A percentile compares a stretch with the other conserved stretches of the same genome.
Conservation (phyloP, 495 filamentous ascomycete genomes). For the Aspergillus carlsbadensis region DNA sequence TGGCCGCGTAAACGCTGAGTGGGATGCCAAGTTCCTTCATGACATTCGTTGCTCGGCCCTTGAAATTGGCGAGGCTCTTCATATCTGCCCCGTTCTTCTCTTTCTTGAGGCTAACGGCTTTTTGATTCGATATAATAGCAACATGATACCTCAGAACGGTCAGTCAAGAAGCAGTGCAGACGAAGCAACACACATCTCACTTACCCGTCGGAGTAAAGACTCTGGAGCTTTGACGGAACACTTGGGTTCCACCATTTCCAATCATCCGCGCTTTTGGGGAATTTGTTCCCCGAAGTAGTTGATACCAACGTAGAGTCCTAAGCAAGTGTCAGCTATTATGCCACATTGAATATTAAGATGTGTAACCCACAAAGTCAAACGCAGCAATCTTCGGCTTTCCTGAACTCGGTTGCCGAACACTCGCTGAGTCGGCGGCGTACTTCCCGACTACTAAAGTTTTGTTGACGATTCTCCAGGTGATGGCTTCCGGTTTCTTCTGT, state of each 20-base stretch:
- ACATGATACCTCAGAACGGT: constrained; percentile 63
- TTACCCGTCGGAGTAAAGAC: constrained; percentile 71
- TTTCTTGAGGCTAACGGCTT: constrained; percentile 69
- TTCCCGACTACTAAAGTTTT: constrained; percentile 75
- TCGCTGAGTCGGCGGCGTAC: constrained; percentile 48
- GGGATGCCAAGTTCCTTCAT: constrained; percentile 74
- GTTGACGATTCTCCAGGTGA: constrained; percentile 69
- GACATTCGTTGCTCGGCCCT: constrained; percentile 68
- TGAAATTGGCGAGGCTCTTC: constrained; percentile 70
- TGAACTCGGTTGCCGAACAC: not conserved
- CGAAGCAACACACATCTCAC: constrained; percentile 11
- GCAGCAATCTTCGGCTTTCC: constrained; percentile 69
- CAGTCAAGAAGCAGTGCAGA: not conserved
- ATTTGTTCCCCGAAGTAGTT: constrained; percentile 77
- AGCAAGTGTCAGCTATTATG: not conserved
- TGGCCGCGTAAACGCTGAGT: constrained; percentile 80
- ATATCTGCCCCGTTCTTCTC: constrained; percentile 65
- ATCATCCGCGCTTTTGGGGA: constrained; percentile 66
- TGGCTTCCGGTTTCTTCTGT: constrained; percentile 77
- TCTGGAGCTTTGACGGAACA: constrained; percentile 63
- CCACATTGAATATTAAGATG: not conserved
- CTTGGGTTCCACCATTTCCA: constrained; percentile 93
- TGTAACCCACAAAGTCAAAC: constrained; percentile 77
- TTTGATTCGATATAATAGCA: constrained; percentile 86
- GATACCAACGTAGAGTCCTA: constrained; percentile 87